A percentile compares a stretch with the other conserved stretches of the same genome.
phyloP scores from a whole-genome alignment of 2,329 filamentous ascomycete species.

The Fusarium sororula region DNA sequence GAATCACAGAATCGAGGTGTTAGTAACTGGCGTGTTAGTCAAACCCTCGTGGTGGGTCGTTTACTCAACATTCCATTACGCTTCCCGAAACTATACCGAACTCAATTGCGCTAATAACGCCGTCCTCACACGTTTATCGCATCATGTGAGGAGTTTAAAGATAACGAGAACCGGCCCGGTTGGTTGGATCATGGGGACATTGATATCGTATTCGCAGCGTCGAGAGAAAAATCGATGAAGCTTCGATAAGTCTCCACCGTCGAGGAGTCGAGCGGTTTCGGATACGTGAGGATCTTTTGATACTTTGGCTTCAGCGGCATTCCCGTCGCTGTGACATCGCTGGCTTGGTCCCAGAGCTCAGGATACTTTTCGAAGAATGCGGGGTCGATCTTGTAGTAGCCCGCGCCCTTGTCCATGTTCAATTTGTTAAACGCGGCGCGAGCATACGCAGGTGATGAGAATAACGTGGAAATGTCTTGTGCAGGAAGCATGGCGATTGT shows the following conservation, averaged over 20 bases:
- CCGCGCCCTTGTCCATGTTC: constrained; percentile 46
- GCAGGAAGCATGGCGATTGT: constrained; percentile 34
- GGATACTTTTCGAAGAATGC: constrained; percentile 46
- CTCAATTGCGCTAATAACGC: background rate
- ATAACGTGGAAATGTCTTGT: constrained; percentile 35
- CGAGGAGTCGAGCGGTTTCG: constrained; percentile 40
- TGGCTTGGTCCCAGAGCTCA: constrained; percentile 42
- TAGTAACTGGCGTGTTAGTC: constrained; percentile 39
- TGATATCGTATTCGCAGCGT: constrained; percentile 37
- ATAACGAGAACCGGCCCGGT: background rate
- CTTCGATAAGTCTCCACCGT: constrained; percentile 46
- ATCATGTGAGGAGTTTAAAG: constrained; percentile 9
- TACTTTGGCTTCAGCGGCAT: constrained; percentile 43
- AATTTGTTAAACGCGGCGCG: constrained; percentile 40
- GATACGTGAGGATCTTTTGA: constrained; percentile 44
- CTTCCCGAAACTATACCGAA: constrained; percentile 4
- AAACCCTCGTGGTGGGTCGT: constrained; percentile 28
- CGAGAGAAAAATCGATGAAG: constrained; percentile 46
- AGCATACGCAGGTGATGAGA: constrained; percentile 38
- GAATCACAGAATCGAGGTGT: constrained; percentile 19
- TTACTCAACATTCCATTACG: constrained; percentile 36
- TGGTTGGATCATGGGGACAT: background rate
- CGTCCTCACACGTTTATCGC: background rate
- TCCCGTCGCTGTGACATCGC: constrained; percentile 40
- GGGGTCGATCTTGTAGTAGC: constrained; percentile 47